Evolutionary conservation across 306 rosid genomes (phyloP).

Genomic region (Bauhinia variegata): DNA sequence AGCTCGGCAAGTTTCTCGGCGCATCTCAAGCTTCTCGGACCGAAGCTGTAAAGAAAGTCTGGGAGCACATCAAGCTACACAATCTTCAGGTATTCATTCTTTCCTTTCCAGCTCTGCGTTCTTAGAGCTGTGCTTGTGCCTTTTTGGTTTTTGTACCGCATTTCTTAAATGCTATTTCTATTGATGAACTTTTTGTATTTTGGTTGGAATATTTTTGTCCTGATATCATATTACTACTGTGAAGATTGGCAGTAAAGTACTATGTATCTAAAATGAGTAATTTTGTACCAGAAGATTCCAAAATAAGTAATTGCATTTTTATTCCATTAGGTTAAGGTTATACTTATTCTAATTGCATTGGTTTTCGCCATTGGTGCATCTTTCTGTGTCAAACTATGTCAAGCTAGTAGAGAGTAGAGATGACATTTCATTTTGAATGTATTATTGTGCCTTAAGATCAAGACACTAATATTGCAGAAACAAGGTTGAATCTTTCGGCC

Average conservation of each 20-base stretch:
- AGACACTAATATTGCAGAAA: background rate
- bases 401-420: background rate
- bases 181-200: too few relatives aligned
- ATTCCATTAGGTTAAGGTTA: too few relatives aligned
- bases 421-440: background rate
- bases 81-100: conserved; percentile 49
- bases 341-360: background rate
- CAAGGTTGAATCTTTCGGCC: background rate
- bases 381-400: background rate
- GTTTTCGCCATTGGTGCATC: background rate
- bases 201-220: too few relatives aligned
- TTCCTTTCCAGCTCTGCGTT: background rate
- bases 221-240: too few relatives aligned
- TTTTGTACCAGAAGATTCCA: too few relatives aligned
- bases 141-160: background rate
- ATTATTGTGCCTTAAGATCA: conserved; percentile 9
- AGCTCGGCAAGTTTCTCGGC: conserved; percentile 50
- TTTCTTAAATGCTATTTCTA: conserved; percentile 15
- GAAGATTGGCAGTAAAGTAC: too few relatives aligned
- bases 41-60: conserved; percentile 51
- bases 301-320: too few relatives aligned
- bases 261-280: too few relatives aligned
- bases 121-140: background rate
- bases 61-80: conserved; percentile 52
- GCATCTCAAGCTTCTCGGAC: conserved; percentile 44